Evolutionary conservation across 2,329 filamentous ascomycete genomes (phyloP).

Genomic region (Gliomastix tumulicola): DNA sequence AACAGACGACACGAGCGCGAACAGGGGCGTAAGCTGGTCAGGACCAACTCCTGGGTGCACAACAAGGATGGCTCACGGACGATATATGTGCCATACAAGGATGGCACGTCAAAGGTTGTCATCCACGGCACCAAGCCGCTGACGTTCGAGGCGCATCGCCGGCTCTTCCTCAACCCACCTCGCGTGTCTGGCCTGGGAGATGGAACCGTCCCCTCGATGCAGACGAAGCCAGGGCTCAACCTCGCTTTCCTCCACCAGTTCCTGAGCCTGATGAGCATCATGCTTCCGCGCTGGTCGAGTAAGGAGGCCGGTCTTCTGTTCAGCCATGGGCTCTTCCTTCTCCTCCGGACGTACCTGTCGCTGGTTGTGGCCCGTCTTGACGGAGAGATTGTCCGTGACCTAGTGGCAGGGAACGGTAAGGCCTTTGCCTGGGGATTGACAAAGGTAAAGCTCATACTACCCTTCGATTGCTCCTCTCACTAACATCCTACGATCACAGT

Average conservation of each 20-base stretch:
- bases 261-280: slow-evolving; percentile 90
- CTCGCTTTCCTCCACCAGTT: slow-evolving; percentile 96
- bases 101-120: slow-evolving; percentile 81
- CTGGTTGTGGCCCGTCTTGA: slow-evolving; percentile 88
- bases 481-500: slow-evolving; percentile 35
- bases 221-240: slow-evolving; percentile 91
- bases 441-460: slow-evolving; percentile 52
- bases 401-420: slow-evolving; percentile 91
- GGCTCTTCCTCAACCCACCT: slow-evolving; percentile 87
- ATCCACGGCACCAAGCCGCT: slow-evolving; percentile 86
- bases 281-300: slow-evolving; percentile 91
- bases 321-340: slow-evolving; percentile 82
- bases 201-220: slow-evolving; percentile 72
- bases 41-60: slow-evolving; percentile 86
- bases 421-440: slow-evolving; percentile 80
- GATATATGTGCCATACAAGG: slow-evolving; percentile 90
- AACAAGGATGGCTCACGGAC: slow-evolving; percentile 93
- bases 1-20: slow-evolving; percentile 70
- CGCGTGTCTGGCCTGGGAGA: slow-evolving; percentile 71
- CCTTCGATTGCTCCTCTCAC: background rate
- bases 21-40: slow-evolving; percentile 72
- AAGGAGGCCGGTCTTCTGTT: slow-evolving; percentile 90
- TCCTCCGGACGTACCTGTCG: slow-evolving; percentile 90
- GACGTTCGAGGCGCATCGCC: slow-evolving; percentile 92
- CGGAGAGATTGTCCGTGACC: slow-evolving; percentile 90